Percentiles rank a stretch among this genome's conserved stretches.
phyloP scores from a whole-genome alignment of 2,329 filamentous ascomycete genomes.

The Fulvia fulva region DNA sequence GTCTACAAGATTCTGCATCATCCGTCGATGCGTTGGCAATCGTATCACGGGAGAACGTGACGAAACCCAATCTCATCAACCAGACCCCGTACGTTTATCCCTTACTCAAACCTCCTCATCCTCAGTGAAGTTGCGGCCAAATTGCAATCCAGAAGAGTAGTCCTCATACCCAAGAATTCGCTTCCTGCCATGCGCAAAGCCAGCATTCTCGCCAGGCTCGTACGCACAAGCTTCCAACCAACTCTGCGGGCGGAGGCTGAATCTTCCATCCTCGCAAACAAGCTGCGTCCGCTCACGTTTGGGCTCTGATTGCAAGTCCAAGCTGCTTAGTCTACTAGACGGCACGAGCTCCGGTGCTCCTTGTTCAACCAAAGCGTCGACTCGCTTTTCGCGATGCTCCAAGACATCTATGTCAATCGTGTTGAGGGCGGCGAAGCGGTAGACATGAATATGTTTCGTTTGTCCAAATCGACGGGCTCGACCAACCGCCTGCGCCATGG shows the following conservation, averaged over 20 bases:
- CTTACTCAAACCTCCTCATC: slow-evolving; percentile 28
- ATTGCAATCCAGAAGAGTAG: slow-evolving; percentile 34
- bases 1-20: not conserved
- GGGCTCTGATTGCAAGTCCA: not conserved
- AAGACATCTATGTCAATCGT: slow-evolving; percentile 48
- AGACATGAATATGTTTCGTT: slow-evolving; percentile 54
- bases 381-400: slow-evolving; percentile 40
- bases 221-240: slow-evolving; percentile 25
- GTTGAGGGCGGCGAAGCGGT: slow-evolving; percentile 79
- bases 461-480: slow-evolving; percentile 58
- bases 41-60: not conserved
- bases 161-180: slow-evolving; percentile 32
- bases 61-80: too few relatives aligned
- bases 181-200: slow-evolving; percentile 21
- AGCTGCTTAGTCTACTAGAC: slow-evolving; percentile 15
- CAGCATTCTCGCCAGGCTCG: slow-evolving; percentile 5
- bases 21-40: not conserved
- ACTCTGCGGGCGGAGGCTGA: slow-evolving; percentile 32
- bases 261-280: slow-evolving; percentile 26
- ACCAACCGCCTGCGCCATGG: slow-evolving; percentile 62
- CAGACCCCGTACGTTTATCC: too few relatives aligned
- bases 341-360: slow-evolving; percentile 11
- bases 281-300: slow-evolving; percentile 30
- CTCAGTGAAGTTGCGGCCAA: slow-evolving; percentile 30
- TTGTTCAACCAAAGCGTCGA: slow-evolving; percentile 24